Evolutionary conservation across 345 rosid genomes (phyloP), one percentile per base, ranked within the genome.

Genomic region (Populus nigra): DNA sequence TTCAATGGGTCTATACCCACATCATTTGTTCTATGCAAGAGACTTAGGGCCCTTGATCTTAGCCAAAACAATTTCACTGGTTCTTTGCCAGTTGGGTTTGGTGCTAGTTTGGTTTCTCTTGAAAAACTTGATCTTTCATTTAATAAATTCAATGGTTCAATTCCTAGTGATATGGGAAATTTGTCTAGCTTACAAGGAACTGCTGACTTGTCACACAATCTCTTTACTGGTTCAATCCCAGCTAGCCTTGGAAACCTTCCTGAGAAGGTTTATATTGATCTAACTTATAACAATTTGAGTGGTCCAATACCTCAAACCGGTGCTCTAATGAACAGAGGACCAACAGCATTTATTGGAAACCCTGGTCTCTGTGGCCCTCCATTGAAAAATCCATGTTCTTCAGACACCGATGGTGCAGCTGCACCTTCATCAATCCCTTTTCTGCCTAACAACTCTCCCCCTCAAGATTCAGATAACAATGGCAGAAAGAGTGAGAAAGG

Each of bases 271-370:
- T 96, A 96, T 79, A 91, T 94, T 78, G 98, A 94, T 84, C 85
- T 96, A 49, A 90, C 97, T 73, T 89, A 85, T 70, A 96, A 96
- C 79, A 89, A 94, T 74, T 89, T 96, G 85, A 90, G 91, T 55
- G 99, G 98, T 77, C 91, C 98, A 22, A 94, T 96, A 84, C 98
- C 99, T 75, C 99, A 91, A 77, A 96, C 87, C 45, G 99, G 97
- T 76, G 95, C 97, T 78, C 87, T 94, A 7, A 89, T 94, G 92
- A 96, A 92, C 80, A 85, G 97, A 83, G 97, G 99, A 69, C 96
- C 96, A 9, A 93, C 98, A 18, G 97, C 98, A 68, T 94, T 96
- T 84, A 86, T 92, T 43, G 95, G 97, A 27, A 96, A 96, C 84
- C 91, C 89, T 12, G 89, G 89, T 66, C 97, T 96, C 31, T 96